These are phyloP conservation scores for Rhynchosporium agropyri DNA, from an alignment of 2,329 filamentous ascomycete species.

Conservation along the genomic window DNA sequence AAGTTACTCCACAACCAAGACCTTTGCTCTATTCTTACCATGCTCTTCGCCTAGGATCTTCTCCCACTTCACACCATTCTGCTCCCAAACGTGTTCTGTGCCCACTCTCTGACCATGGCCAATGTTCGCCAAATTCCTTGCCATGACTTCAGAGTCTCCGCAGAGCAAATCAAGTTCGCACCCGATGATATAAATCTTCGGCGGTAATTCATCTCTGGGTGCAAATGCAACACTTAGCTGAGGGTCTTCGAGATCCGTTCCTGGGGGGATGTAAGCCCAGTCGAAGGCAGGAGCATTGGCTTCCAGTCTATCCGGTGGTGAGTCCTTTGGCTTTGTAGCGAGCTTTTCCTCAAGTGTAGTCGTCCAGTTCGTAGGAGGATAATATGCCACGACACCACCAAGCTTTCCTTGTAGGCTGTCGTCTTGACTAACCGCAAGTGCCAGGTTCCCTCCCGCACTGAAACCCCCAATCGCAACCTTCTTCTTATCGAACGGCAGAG, in stretches of 20 bases:
- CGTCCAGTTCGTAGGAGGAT: slow-evolving; percentile 47
- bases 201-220: slow-evolving; percentile 30
- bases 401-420: slow-evolving; percentile 40
- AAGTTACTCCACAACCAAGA: slow-evolving; percentile 1
- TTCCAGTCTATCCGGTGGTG: slow-evolving; percentile 25
- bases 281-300: slow-evolving; percentile 25
- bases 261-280: slow-evolving; percentile 31
- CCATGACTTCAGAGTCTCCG: slow-evolving; percentile 32
- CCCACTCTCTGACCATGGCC: slow-evolving; percentile 24
- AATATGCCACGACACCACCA: slow-evolving; percentile 46
- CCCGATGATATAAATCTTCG: slow-evolving; percentile 33
- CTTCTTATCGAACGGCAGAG: slow-evolving; percentile 49
- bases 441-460: slow-evolving; percentile 55
- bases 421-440: slow-evolving; percentile 48
- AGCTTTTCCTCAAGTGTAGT: slow-evolving; percentile 27
- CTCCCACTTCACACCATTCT: slow-evolving; percentile 37
- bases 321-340: slow-evolving; percentile 25
- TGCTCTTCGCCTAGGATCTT: slow-evolving; percentile 31
- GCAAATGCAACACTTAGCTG: slow-evolving; percentile 33
- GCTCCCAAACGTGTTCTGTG: slow-evolving; percentile 26
- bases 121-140: slow-evolving; percentile 28
- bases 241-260: slow-evolving; percentile 35
- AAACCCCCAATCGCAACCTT: slow-evolving; percentile 52
- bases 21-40: slow-evolving; percentile 22
- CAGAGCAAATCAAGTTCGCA: slow-evolving; percentile 39